A percentile compares a stretch with the other conserved stretches of the same genome.
phyloP scores from a whole-genome alignment of 768 basidiomycete genomes.

The Naganishia vishniacii region DNA sequence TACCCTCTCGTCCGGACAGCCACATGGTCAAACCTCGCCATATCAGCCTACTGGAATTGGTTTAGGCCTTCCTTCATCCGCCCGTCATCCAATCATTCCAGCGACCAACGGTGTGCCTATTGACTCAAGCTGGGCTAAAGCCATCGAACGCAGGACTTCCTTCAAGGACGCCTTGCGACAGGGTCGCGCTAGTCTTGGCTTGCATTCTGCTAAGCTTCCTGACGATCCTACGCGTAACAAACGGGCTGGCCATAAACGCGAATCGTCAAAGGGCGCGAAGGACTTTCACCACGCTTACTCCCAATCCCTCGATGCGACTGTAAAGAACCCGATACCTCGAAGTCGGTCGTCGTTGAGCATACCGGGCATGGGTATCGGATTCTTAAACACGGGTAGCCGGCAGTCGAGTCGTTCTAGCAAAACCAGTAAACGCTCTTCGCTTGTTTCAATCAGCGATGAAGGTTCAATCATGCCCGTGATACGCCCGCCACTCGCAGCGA shows the following conservation, averaged over 20 bases:
- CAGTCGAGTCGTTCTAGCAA: conserved; percentile 26
- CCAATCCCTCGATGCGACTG: not conserved
- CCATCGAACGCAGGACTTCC: conserved; percentile 17
- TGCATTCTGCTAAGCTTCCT: conserved; percentile 3
- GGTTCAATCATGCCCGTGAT: not conserved
- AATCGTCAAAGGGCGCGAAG: not conserved
- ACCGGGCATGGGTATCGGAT: conserved; percentile 1
- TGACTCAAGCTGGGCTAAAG: conserved; percentile 20
- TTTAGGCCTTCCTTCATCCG: conserved; percentile 1
- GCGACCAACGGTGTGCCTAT: not conserved
- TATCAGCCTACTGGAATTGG: conserved; percentile 5
- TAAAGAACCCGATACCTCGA: not conserved
- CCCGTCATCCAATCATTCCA: not conserved
- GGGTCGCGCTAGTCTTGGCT: conserved; percentile 20
- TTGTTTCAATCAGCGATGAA: conserved; percentile 14
- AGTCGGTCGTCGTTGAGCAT: conserved; percentile 19
- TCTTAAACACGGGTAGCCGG: conserved; percentile 16
- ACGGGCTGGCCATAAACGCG: conserved; percentile 1
- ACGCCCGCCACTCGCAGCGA: too few species aligned
- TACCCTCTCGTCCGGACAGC: too few species aligned
- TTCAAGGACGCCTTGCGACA: conserved; percentile 26
- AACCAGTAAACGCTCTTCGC: conserved; percentile 9
- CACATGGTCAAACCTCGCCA: not conserved
- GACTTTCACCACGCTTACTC: conserved; percentile 9
- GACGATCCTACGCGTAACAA: not conserved